A percentile compares a stretch with the other conserved stretches of the same genome.
phyloP scores from a whole-genome alignment of 495 filamentous ascomycete species.

The Penicillium samsonianum region DNA sequence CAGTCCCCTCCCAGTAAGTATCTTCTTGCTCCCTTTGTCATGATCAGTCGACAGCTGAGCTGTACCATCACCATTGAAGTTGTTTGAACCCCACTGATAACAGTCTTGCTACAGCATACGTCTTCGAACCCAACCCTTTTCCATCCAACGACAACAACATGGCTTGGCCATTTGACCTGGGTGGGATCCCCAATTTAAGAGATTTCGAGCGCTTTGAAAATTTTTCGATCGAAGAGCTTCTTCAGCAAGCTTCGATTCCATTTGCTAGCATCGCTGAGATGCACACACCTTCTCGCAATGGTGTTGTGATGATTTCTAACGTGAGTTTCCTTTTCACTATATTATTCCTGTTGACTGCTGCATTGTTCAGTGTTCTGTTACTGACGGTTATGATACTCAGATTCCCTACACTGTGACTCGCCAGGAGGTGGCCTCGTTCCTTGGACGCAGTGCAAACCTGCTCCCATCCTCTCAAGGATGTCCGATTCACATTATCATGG shows the following conservation, averaged over 20 bases:
- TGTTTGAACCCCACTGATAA: neutral
- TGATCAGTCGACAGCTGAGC: neutral
- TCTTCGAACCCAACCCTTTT: neutral
- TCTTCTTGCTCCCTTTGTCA: neutral
- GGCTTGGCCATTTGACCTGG: neutral
- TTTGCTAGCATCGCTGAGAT: slow-evolving; percentile 22
- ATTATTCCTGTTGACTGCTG: neutral
- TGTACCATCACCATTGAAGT: neutral
- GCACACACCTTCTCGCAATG: slow-evolving; percentile 28
- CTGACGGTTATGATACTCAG: slow-evolving; percentile 34
- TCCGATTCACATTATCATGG: slow-evolving; percentile 82
- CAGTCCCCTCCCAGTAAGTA: neutral
- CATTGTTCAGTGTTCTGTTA: neutral
- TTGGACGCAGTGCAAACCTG: slow-evolving; percentile 61
- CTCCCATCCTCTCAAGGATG: slow-evolving; percentile 41
- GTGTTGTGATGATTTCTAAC: slow-evolving; percentile 52
- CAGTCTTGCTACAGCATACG: neutral
- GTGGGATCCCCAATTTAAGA: neutral
- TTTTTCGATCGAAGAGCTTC: neutral
- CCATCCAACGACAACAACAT: neutral
- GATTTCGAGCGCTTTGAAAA: neutral
- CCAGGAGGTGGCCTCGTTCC: slow-evolving; percentile 65
- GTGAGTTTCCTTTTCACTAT: slow-evolving; percentile 32
- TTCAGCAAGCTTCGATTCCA: neutral
- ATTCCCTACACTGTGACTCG: slow-evolving; percentile 70